A percentile compares a stretch with the other conserved stretches of the same genome.
phyloP scores from a whole-genome alignment of 2,329 filamentous ascomycete species.

The Aspergillus quadrilineatus region DNA sequence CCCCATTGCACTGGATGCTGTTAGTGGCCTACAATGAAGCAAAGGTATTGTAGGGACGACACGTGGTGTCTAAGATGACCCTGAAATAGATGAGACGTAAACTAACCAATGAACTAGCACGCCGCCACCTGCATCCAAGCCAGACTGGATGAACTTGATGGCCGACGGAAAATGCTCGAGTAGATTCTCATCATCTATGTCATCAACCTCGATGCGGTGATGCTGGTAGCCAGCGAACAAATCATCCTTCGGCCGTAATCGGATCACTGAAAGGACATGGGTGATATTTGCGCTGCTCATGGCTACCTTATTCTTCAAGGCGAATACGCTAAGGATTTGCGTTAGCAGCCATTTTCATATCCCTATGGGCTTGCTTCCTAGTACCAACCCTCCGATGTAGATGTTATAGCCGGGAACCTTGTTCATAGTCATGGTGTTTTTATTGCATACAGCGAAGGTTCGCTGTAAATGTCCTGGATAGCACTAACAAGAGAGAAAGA shows the following conservation, averaged over 20 bases:
- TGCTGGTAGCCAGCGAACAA: slow-evolving; percentile 67
- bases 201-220: slow-evolving; percentile 79
- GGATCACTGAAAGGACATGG: slow-evolving; percentile 82
- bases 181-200: slow-evolving; percentile 85
- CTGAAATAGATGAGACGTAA: not conserved
- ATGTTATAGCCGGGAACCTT: slow-evolving; percentile 69
- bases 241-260: slow-evolving; percentile 57
- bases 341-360: not conserved
- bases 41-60: not conserved
- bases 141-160: slow-evolving; percentile 80
- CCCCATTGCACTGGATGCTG: slow-evolving; percentile 74
- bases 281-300: slow-evolving; percentile 75
- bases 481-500: not conserved
- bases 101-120: slow-evolving; percentile 72
- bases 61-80: too few relatives aligned
- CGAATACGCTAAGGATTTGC: slow-evolving; percentile 66
- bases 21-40: slow-evolving; percentile 4
- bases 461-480: not conserved
- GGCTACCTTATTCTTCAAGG: slow-evolving; percentile 68
- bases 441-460: not conserved
- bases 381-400: slow-evolving; percentile 72
- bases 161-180: slow-evolving; percentile 75
- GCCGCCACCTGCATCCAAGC: slow-evolving; percentile 59
- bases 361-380: not conserved
- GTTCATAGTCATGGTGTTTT: slow-evolving; percentile 51